Evolutionary conservation across 495 filamentous ascomycete genomes (phyloP), one percentile per base, ranked within the genome.

Genomic region (Oleoguttula mirabilis): DNA sequence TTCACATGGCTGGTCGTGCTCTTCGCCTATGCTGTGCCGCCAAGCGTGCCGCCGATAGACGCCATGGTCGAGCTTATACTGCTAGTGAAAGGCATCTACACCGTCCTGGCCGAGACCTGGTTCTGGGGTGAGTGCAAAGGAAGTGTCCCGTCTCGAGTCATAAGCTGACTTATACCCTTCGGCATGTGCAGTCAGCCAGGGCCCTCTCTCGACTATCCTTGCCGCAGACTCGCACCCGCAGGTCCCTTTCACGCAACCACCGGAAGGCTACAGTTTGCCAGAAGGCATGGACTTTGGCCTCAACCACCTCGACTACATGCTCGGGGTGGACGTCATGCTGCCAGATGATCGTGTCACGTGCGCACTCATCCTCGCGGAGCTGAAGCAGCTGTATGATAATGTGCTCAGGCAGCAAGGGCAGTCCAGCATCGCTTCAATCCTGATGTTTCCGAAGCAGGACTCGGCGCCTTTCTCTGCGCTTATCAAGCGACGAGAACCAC

Each of bases 251-350:
- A 32, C 41, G 10, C 28, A 19, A 19, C 35, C 32, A 6, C 23
- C 21, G 11, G 36, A 37, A 23, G 21, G 36, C 15, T 40, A 45
- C 21, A 34, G 28, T 3, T 10, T 44, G 4, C 48, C 48, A 5
- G 43, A 46, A 22, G 48, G 48, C n/a, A 51, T 51, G 30, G 48
- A 51, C 33, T 51, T 47, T 28, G 43, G 48, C 10, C 37, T 51
- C n/a, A 35, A 27, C 21, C 48, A 51, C 27, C 43, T 51, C 3
- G 48, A 51, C 33, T 51, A 24, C 34, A 47, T 51, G 43, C 37
- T 51, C 12, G 43, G 37, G 10, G 33, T 47, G n/a, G 48, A 51
- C 2, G 25, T 37, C 20, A 51, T 51, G 37, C 15, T 51, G 2
- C 31, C 43, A 3, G 48, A 47, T 19, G 48, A 51, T 11, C 30